phyloP scores from a whole-genome alignment of 2,329 filamentous ascomycete genomes.

The Pseudonectria foliicola region DNA sequence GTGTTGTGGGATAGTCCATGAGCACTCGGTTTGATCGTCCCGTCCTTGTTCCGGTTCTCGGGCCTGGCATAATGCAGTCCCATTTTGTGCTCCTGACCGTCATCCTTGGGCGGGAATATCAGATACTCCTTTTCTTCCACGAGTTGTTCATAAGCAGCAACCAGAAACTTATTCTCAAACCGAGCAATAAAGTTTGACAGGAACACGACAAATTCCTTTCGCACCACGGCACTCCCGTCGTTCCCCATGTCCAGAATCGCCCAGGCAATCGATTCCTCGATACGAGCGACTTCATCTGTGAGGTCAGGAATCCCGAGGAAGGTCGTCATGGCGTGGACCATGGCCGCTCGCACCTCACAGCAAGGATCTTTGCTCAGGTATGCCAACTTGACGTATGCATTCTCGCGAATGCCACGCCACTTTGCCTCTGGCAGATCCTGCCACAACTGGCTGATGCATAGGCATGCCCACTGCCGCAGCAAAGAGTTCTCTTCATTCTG shows the following conservation, averaged over 20 bases:
- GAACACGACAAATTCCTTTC: conserved; percentile 89
- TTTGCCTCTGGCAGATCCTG: conserved; percentile 85
- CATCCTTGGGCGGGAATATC: conserved; percentile 45
- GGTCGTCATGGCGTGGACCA: conserved; percentile 87
- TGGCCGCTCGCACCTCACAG: conserved; percentile 86
- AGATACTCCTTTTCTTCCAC: conserved; percentile 72
- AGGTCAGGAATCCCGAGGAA: conserved; percentile 91
- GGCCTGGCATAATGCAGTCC: conserved; percentile 54
- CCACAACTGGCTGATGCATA: conserved; percentile 95
- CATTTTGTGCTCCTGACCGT: conserved; percentile 53
- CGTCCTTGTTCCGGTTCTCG: conserved; percentile 49
- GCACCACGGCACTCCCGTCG: conserved; percentile 89
- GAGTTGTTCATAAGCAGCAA: conserved; percentile 86
- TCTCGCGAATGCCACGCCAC: conserved; percentile 87
- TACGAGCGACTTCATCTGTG: conserved; percentile 82
- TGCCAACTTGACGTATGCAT: conserved; percentile 74
- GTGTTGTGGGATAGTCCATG: conserved; percentile 73
- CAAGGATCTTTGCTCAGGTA: conserved; percentile 77
- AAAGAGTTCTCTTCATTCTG: conserved; percentile 81
- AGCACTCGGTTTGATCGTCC: conserved; percentile 47
- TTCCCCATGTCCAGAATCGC: conserved; percentile 86
- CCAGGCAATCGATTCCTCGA: conserved; percentile 85
- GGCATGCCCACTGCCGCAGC: conserved; percentile 87
- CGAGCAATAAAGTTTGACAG: conserved; percentile 85
- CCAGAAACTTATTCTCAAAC: conserved; percentile 87